These are phyloP conservation scores for Evansstolkia leycettana DNA, from an alignment of 495 filamentous ascomycete genomes.

Conservation along the genomic window DNA sequence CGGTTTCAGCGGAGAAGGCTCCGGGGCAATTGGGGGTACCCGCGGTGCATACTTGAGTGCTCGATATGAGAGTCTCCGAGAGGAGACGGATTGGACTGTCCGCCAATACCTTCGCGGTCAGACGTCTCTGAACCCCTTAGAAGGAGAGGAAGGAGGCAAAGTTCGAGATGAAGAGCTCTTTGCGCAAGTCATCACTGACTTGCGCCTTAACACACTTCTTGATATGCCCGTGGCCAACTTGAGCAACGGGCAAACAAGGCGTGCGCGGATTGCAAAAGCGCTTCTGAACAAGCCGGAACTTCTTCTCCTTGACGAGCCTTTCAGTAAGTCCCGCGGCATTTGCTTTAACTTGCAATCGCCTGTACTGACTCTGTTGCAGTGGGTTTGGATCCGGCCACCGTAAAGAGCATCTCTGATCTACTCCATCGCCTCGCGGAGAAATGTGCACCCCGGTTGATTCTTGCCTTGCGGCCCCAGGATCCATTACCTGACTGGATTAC, in stretches of 20 bases:
- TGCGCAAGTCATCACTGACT: conserved; percentile 46
- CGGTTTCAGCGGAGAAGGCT: conserved; percentile 56
- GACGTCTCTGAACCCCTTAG: conserved; percentile 59
- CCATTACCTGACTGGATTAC: conserved; percentile 81
- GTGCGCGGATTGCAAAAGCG: conserved; percentile 79
- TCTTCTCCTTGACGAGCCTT: conserved; percentile 83
- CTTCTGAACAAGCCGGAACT: conserved; percentile 68
- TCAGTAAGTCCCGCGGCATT: conserved; percentile 41
- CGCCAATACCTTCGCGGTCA: conserved; percentile 65
- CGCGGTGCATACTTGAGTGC: conserved; percentile 75
- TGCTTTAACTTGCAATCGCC: neutral
- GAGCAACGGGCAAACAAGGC: conserved; percentile 83
- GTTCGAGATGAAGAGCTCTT: conserved; percentile 34
- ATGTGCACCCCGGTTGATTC: conserved; percentile 54
- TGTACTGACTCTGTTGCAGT: conserved; percentile 27
- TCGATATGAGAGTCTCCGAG: conserved; percentile 80
- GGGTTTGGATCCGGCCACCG: conserved; percentile 80
- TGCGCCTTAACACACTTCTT: conserved; percentile 52
- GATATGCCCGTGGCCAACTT: conserved; percentile 74
- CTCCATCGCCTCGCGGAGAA: conserved; percentile 51
- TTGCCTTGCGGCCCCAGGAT: conserved; percentile 76
- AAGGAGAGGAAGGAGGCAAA: conserved; percentile 29
- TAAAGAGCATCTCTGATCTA: conserved; percentile 53
- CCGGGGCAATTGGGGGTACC: conserved; percentile 40
- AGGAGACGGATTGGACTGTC: conserved; percentile 79